Evolutionary conservation across 192 early-diverging fungal species (phyloP), one percentile per base, ranked within the genome.

Genomic region (Oehlia diaphana): DNA sequence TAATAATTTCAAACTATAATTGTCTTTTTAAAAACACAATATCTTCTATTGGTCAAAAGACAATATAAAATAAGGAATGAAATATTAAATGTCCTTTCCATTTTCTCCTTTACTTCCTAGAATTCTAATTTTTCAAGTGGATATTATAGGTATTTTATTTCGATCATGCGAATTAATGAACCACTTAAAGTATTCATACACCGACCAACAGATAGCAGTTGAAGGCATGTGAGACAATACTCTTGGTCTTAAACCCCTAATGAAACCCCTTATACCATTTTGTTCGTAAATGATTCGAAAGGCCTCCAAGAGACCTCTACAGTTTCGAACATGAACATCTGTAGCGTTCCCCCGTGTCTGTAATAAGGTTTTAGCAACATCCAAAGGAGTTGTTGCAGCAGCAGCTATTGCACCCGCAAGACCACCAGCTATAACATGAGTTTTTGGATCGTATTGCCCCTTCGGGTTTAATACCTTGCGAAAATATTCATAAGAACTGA

Each of bases 171-270:
- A 72, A 28, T 44, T 87, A 62, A 93, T 87, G 35, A 89, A 73
- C 92, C 91, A 95, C 79, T 95, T 95, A 67, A 93, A 92, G 77
- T 94, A 95, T 81, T 95, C 94, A 84, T 95, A 95, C 0, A 96
- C 95, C 64, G 93, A 94, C 97, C 97, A 99, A 83, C 93, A 93
- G 71, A 99, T 95, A 31, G 96, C 96, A 0, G 96, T 96, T 44
- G 93, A 91, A 0, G 97, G 96, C 89, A 97, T 92, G 83, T 99
- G 92, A 14, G 94, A 92, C 72, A 99, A 85, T 26, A 98, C 88
- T 42, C 97, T 86, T 9, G 97, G 95, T 71, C 90, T 83, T n/a
- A 90, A 78, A 7, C 95, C 96, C 49, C 93, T 87, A 53, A 89
- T 82, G 81, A 98, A 96, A 8, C 97, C 97, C 1, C 63, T 78